phyloP scores from a whole-genome alignment of 441 rosid species.

The Erodium trifolium region DNA sequence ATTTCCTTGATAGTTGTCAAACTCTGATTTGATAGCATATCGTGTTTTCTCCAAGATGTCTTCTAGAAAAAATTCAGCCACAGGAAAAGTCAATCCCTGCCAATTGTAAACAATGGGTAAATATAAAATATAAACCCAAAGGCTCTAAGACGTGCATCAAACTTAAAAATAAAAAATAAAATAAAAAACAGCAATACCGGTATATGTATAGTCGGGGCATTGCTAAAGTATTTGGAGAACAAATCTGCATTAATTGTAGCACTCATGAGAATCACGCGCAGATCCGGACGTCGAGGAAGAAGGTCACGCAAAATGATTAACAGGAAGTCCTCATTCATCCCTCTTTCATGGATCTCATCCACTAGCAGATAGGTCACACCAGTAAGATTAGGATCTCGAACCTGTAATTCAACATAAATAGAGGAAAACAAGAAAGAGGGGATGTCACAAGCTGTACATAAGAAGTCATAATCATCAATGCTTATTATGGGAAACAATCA shows the following conservation, averaged over 20 bases:
- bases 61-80: conserved; percentile 70
- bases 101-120: conserved; percentile 10
- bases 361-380: conserved; percentile 85
- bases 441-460: background rate
- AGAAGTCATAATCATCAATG: background rate
- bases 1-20: conserved; percentile 53
- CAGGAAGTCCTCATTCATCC: conserved; percentile 91
- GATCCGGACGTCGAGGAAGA: conserved; percentile 79
- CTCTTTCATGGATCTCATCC: conserved; percentile 97
- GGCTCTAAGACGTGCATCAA: conserved; percentile 4
- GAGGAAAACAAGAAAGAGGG: conserved; percentile 15
- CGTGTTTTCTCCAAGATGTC: conserved; percentile 73
- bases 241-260: conserved; percentile 88
- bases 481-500: background rate
- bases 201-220: conserved; percentile 69
- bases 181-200: conserved; percentile 40
- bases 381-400: conserved; percentile 68
- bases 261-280: conserved; percentile 83
- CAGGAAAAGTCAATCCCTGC: conserved; percentile 89
- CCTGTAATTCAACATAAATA: conserved; percentile 41
- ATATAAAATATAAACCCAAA: conserved; percentile 7
- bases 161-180: too few relatives aligned
- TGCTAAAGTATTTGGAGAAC: conserved; percentile 78
- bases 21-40: conserved; percentile 50
- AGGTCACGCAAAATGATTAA: conserved; percentile 81